Conservation (phyloP, 306 rosid genomes). For the Purshia tridentata region DNA sequence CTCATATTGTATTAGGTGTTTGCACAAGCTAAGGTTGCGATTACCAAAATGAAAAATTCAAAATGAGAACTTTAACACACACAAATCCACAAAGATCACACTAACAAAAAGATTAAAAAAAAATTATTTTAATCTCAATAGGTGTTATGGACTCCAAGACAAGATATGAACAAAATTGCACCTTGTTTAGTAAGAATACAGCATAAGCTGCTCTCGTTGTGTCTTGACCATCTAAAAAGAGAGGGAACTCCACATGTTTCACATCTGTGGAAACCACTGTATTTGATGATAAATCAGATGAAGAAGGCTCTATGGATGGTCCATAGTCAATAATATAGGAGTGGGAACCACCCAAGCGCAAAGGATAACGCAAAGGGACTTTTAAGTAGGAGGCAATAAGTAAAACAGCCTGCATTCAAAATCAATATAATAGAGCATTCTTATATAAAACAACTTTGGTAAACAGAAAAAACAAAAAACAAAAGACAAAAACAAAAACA, state of each 20-base stretch:
- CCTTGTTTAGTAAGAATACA: constrained; percentile 91
- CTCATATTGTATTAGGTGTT: neutral
- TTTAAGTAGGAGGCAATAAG: constrained; percentile 80
- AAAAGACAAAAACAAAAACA: constrained; percentile 1
- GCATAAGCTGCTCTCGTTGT: constrained; percentile 95
- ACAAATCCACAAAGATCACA: neutral
- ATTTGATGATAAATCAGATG: constrained; percentile 53
- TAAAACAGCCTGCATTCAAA: constrained; percentile 75
- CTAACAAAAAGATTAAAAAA: neutral
- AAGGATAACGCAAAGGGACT: constrained; percentile 86
- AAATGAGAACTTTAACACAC: neutral
- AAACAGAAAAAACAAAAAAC: constrained; percentile 11
- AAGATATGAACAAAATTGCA: constrained; percentile 26
- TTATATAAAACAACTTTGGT: constrained; percentile 26
- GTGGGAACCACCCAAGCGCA: constrained; percentile 81
- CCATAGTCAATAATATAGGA: constrained; percentile 79
- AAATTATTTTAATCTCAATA: neutral
- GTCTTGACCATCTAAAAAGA: constrained; percentile 91
- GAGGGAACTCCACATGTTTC: constrained; percentile 82
- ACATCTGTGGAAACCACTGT: constrained; percentile 33
- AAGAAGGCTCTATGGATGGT: constrained; percentile 61
- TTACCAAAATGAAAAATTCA: neutral
- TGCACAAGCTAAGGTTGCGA: neutral
- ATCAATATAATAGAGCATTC: constrained; percentile 34
- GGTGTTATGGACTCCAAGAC: neutral